A percentile compares a stretch with the other conserved stretches of the same genome.
Evolutionary conservation across 108 stramenopile species (phyloP).

Genomic region (Pseudonitzschia pungens): DNA sequence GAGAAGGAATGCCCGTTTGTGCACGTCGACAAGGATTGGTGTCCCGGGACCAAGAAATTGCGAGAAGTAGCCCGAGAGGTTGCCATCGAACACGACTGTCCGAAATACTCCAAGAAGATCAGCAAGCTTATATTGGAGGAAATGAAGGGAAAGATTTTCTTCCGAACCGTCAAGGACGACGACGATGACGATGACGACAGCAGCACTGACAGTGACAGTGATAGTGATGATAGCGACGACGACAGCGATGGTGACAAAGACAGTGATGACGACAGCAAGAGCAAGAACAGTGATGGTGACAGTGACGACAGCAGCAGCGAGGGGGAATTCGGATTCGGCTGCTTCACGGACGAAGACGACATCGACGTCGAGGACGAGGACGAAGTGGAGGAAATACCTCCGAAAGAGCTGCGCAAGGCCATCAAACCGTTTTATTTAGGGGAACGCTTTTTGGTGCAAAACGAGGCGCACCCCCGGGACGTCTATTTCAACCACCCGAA

Average conservation of each 20-base stretch:
- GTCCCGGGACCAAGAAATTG: not conserved
- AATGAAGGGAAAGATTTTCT: not conserved
- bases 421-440: not conserved
- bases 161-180: not conserved
- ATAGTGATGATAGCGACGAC: not conserved
- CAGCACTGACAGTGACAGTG: not conserved
- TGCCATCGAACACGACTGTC: not conserved
- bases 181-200: not conserved
- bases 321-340: not conserved
- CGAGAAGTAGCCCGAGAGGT: not conserved
- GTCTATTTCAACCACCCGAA: slow-evolving; percentile 6
- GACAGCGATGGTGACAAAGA: not conserved
- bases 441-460: not conserved
- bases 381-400: slow-evolving; percentile 1
- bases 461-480: not conserved
- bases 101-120: not conserved
- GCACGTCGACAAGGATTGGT: slow-evolving; percentile 1
- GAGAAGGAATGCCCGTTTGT: not conserved
- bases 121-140: slow-evolving; percentile 2
- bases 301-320: not conserved
- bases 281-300: not conserved
- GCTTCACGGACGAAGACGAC: not conserved
- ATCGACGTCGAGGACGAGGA: slow-evolving; percentile 1
- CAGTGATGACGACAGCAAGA: not conserved
- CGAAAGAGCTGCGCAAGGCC: not conserved